Evolutionary conservation across 768 basidiomycete species (phyloP), one percentile per base, ranked within the genome.

Genomic region (Galerina sulciceps): DNA sequence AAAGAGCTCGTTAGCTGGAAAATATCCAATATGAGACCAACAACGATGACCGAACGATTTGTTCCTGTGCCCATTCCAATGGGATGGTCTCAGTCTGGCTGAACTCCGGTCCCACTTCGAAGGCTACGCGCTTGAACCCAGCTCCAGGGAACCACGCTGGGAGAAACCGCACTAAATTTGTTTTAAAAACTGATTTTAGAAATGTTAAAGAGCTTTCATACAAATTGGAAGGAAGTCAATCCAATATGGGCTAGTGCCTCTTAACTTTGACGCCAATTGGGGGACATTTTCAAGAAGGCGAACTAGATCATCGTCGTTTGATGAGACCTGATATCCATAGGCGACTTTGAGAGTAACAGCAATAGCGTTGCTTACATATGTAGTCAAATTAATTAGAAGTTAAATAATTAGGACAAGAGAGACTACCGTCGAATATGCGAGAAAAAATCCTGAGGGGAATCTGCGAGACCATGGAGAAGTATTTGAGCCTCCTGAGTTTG

Each of bases 131-230:
- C 60, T 81, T 79, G 70, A 79, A 82, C 1, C 63, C 68, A 38
- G 74, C 76, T 6, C 79, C 75, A 20, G 81, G 79, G 52, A 82
- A 72, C 79, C 80, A 80, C 0, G 65, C 63, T 0, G 80, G 80
- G 0, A 81, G 17, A 59, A 69, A 74, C 22, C 73, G 67, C 51
- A 79, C 79, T 80, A 59, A 41, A 13, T 18, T 10, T 17, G n/a
- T 14, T n/a, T 40, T 23, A n/a, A 20, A 2, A n/a, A 22, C 9
- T 9, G 11, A 17, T 31, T 36, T 45, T 20, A 20, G 14, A 41
- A 4, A 8, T 53, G 10, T 15, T 51, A 38, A 56, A 18, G 41
- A 34, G 50, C 15, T 35, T 18, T 2, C 73, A 45, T 53, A 80
- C 79, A 60, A 31, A 71, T 58, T 3, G 79, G 80, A 46, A 78